Conservation (phyloP, 164 flowering plant genomes). For the Cinnamomum micranthum region DNA sequence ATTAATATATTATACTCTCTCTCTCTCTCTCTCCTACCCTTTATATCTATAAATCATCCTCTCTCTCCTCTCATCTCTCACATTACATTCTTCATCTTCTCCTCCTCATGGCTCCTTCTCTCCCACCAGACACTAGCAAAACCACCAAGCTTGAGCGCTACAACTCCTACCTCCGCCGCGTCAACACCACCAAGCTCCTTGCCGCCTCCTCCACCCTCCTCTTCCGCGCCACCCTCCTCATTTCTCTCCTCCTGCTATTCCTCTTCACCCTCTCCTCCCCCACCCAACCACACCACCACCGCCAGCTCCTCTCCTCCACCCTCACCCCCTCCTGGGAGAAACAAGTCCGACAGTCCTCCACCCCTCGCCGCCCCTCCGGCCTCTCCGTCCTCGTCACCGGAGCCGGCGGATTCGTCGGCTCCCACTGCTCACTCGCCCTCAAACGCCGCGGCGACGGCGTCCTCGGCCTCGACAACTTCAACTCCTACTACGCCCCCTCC, state of each 20-base stretch:
- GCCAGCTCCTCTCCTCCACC: conserved; percentile 40
- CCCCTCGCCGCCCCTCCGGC: conserved; percentile 52
- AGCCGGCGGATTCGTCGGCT: conserved; percentile 58
- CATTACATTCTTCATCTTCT: not conserved
- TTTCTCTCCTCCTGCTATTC: conserved; percentile 60
- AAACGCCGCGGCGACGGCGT: conserved; percentile 94
- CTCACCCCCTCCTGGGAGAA: conserved; percentile 45
- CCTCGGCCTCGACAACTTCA: conserved; percentile 85
- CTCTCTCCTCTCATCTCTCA: not conserved
- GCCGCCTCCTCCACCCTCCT: conserved; percentile 81
- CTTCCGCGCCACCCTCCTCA: conserved; percentile 65
- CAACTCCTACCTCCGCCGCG: conserved; percentile 69
- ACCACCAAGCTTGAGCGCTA: conserved; percentile 74
- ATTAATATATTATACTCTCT: not conserved
- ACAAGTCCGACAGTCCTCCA: conserved; percentile 50
- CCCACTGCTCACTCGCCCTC: conserved; percentile 62
- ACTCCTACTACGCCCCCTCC: conserved; percentile 74
- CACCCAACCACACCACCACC: conserved; percentile 29
- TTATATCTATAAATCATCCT: not conserved
- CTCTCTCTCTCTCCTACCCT: not conserved
- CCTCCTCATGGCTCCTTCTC: conserved; percentile 1
- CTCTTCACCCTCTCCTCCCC: conserved; percentile 65
- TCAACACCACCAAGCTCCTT: conserved; percentile 64
- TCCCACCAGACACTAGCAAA: conserved; percentile 39
- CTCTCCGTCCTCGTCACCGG: conserved; percentile 55